A percentile compares a stretch with the other conserved stretches of the same genome.
phyloP scores from a whole-genome alignment of 345 rosid species.

The Euphorbia lathyris region DNA sequence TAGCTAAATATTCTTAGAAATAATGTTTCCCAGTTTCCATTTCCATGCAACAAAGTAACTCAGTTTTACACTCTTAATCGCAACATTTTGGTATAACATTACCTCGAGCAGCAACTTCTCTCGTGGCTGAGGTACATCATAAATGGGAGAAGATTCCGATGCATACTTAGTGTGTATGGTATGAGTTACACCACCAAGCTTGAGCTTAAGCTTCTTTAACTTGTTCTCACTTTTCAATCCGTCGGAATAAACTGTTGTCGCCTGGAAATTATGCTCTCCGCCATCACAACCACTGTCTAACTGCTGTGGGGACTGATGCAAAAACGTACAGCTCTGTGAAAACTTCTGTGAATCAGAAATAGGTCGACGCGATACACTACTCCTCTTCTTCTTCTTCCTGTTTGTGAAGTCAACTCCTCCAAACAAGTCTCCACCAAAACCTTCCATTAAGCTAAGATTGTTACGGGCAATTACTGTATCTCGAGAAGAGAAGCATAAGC shows the following conservation, averaged over 20 bases:
- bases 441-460: constrained; percentile 14
- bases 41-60: too few relatives aligned
- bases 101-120: constrained; percentile 16
- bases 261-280: constrained; percentile 1
- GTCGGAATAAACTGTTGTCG: constrained; percentile 9
- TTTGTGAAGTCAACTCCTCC: constrained; percentile 9
- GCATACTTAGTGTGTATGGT: constrained; percentile 23
- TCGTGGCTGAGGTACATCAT: constrained; percentile 7
- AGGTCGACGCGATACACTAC: constrained; percentile 22
- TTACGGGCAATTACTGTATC: not conserved
- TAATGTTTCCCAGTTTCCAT: too few relatives aligned
- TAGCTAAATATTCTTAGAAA: too few relatives aligned
- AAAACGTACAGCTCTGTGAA: not conserved
- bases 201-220: constrained; percentile 29
- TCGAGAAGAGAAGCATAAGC: not conserved
- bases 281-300: constrained; percentile 6
- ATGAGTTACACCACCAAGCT: constrained; percentile 29
- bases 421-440: constrained; percentile 7
- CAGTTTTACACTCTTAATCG: not conserved
- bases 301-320: constrained; percentile 3
- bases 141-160: constrained; percentile 10
- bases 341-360: constrained; percentile 22
- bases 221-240: constrained; percentile 17
- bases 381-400: constrained; percentile 28
- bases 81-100: not conserved